Evolutionary conservation across 495 filamentous ascomycete species (phyloP).

Genomic region (Amphirosellinia nigrospora): DNA sequence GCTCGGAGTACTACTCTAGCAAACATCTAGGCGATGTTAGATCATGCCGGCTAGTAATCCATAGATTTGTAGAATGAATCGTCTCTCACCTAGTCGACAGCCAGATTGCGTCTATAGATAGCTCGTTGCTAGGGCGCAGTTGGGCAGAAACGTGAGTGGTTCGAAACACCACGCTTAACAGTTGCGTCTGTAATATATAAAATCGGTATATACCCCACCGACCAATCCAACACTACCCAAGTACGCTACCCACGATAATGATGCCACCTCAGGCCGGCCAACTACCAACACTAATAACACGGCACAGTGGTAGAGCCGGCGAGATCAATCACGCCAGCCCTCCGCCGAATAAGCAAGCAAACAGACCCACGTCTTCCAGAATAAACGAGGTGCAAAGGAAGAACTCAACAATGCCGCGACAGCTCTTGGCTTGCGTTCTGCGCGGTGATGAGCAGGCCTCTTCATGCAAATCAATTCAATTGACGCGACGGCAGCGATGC

Average conservation of each 20-base stretch:
- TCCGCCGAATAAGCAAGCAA: slow-evolving; percentile 6
- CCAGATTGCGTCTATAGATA: neutral
- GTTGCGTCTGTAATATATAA: neutral
- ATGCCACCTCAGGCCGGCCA: slow-evolving; percentile 4
- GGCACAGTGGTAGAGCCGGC: neutral
- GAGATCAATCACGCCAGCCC: slow-evolving; percentile 18
- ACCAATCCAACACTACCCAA: slow-evolving; percentile 10
- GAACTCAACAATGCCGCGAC: neutral
- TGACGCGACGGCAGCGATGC: neutral
- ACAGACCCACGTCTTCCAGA: slow-evolving; percentile 4
- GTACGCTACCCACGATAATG: neutral
- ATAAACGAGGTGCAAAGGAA: slow-evolving; percentile 15
- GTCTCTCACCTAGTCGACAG: neutral
- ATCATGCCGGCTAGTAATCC: neutral
- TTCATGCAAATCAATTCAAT: slow-evolving; percentile 14
- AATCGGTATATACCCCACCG: neutral
- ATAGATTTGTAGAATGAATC: neutral
- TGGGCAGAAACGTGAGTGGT: neutral
- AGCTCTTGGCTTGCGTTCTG: slow-evolving; percentile 21
- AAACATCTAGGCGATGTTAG: neutral
- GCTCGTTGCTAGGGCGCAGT: neutral
- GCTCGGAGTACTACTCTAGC: neutral
- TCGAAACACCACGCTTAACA: neutral
- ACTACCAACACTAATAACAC: neutral
- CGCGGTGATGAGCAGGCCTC: slow-evolving; percentile 12